These are phyloP conservation scores for Fusarium camptoceras DNA, from an alignment of 2,329 filamentous ascomycete species.

Conservation along the genomic window DNA sequence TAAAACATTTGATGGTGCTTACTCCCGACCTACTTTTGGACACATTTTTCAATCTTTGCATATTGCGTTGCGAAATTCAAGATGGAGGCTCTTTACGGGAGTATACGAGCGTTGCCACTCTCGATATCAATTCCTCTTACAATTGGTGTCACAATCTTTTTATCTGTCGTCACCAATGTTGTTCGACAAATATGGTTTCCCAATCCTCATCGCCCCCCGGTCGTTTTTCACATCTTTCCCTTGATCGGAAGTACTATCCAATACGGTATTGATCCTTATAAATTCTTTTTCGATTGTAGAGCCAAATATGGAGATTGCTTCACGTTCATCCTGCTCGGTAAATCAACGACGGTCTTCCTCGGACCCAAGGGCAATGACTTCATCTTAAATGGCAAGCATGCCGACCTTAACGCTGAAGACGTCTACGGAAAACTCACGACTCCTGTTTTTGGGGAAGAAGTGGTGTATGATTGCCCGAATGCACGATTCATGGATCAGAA, in stretches of 20 bases:
- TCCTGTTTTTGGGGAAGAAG: conserved; percentile 81
- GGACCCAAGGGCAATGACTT: conserved; percentile 89
- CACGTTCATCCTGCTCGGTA: conserved; percentile 87
- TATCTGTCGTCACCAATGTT: conserved; percentile 80
- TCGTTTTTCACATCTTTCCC: conserved; percentile 85
- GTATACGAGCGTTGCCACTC: conserved; percentile 13
- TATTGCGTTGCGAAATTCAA: rapidly evolving
- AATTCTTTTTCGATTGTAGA: conserved; percentile 81
- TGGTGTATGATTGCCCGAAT: conserved; percentile 91
- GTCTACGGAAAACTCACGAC: conserved; percentile 83
- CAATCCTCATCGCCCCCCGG: conserved; percentile 81
- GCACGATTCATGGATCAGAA: conserved; percentile 95
- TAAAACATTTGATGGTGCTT: conserved; percentile 3
- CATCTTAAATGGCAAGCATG: conserved; percentile 88
- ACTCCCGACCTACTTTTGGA: neutral
- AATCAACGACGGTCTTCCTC: conserved; percentile 86
- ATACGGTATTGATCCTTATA: conserved; percentile 93
- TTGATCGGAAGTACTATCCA: conserved; percentile 89
- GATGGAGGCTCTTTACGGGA: conserved; percentile 15
- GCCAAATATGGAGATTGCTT: conserved; percentile 90
- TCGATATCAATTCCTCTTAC: conserved; percentile 52
- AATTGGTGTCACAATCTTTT: conserved; percentile 56
- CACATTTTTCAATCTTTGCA: neutral
- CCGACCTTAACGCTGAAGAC: conserved; percentile 90
- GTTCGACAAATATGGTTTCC: conserved; percentile 81